These are phyloP conservation scores for Saururus chinensis DNA, from an alignment of 164 flowering plant species.

Conservation along the genomic window DNA sequence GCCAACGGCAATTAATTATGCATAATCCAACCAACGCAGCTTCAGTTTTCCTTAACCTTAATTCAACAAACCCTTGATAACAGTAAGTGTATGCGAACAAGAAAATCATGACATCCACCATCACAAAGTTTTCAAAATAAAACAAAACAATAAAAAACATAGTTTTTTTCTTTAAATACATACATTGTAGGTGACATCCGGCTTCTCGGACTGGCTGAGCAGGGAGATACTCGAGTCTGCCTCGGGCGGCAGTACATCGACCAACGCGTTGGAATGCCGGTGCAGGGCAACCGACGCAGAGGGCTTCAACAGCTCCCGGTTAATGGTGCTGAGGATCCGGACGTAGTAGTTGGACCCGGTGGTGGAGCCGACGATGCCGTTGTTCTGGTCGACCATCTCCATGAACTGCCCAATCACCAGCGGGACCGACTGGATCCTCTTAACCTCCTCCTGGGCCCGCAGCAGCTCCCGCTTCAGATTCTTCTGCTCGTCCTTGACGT, in stretches of 20 bases:
- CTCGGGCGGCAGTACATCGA: constrained; percentile 90
- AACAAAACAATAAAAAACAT: too few relatives aligned
- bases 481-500: constrained; percentile 88
- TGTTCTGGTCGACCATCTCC: constrained; percentile 71
- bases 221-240: constrained; percentile 77
- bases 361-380: constrained; percentile 97
- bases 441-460: constrained; percentile 91
- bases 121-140: too few relatives aligned
- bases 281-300: constrained; percentile 87
- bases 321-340: constrained; percentile 28
- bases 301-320: constrained; percentile 81
- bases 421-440: constrained; percentile 93
- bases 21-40: neutral
- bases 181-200: neutral
- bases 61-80: too few relatives aligned
- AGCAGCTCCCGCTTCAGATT: constrained; percentile 80
- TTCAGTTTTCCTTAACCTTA: too few relatives aligned
- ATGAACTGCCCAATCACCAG: constrained; percentile 94
- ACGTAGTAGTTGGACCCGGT: constrained; percentile 48
- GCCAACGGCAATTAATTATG: neutral
- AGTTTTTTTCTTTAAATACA: neutral
- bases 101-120: too few relatives aligned
- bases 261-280: constrained; percentile 86
- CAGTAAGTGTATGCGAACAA: too few relatives aligned
- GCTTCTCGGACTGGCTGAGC: neutral